These are phyloP conservation scores for Macrotyloma uniflorum DNA, from an alignment of 306 rosid genomes.

Conservation along the genomic window DNA sequence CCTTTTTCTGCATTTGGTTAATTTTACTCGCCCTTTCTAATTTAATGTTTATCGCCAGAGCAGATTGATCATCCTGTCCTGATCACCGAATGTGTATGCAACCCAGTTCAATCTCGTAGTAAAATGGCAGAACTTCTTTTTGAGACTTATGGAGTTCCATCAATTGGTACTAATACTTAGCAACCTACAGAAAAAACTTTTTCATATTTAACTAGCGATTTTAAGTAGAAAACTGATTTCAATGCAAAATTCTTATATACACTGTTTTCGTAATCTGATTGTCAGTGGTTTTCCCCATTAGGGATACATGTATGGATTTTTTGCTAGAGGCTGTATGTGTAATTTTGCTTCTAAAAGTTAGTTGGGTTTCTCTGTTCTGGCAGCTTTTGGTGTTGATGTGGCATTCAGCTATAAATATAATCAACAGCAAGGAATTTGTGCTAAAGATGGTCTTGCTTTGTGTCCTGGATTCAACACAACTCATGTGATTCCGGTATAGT, in stretches of 20 bases:
- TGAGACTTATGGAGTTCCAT: constrained; percentile 91
- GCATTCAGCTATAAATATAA: constrained; percentile 87
- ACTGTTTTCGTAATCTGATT: background rate
- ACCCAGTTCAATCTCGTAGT: constrained; percentile 79
- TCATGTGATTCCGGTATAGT: constrained; percentile 83
- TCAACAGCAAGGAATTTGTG: constrained; percentile 73
- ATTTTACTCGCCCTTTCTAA: constrained; percentile 29
- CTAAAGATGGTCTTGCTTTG: constrained; percentile 80
- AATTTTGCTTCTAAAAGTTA: constrained; percentile 23
- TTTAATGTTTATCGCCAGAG: constrained; percentile 59
- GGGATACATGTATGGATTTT: background rate
- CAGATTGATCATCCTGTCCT: constrained; percentile 86
- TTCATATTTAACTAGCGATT: background rate
- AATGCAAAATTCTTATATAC: background rate
- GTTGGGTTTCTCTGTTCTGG: constrained; percentile 31
- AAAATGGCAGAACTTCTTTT: constrained; percentile 87
- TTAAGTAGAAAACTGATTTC: constrained; percentile 10
- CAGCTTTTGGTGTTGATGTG: constrained; percentile 90
- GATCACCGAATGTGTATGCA: constrained; percentile 82
- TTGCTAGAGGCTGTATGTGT: background rate
- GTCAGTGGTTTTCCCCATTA: constrained; percentile 16
- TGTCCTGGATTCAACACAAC: constrained; percentile 86
- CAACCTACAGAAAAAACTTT: constrained; percentile 22
- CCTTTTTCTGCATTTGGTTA: background rate
- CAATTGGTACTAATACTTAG: constrained; percentile 53